Evolutionary conservation across 257 asterid genomes (phyloP), one percentile per base, ranked within the genome.

Genomic region (Thymus mandschuricus): DNA sequence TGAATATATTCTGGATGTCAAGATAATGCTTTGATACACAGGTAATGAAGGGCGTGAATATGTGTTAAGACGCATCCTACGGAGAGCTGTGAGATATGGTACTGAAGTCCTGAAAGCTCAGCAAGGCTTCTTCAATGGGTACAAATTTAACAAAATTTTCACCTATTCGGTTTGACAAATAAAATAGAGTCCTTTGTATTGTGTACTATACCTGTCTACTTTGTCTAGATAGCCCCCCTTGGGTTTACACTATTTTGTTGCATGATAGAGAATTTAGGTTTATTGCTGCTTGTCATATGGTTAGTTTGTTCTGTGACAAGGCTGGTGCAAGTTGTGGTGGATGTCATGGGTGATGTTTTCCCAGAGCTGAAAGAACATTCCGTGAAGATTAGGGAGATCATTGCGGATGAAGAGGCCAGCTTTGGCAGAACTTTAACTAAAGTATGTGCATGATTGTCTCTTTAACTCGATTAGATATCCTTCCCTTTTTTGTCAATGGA

Each of bases 21-120:
- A 49, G 60, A 61, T 44, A 50, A 60, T 79, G 70, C 43, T 60
- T 41, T 59, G 46, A 35, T 78, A 15, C 79, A 64, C 86, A 94
- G 99, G 99, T 71, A 95, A 92, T 59, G 99, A 95, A 82, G 99
- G 98, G 28, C 99, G 99, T 64, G 99, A 95, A 66, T 95, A 95
- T 80, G 97, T 90, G 58, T 83, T 95, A 72, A 85, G 99, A 75
- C 96, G 99, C 67, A 95, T 95, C 70, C 95, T 95, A 61, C 93
- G 99, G 12, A 87, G 98, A 73, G 99, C 98, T 74, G 99, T 92
- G 59, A 92, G 99, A 75, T 95, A 95, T 73, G 99, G 99, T 62
- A 89, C 96, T 56, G 97, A 95, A 85, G 98, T 95, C 60, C 81
- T 95, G 70, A 87, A 95, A 75, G 98, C 97, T 10, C 81, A 85